Evolutionary conservation across 768 basidiomycete species (phyloP).

Genomic region (Xerocomus spinulosus): DNA sequence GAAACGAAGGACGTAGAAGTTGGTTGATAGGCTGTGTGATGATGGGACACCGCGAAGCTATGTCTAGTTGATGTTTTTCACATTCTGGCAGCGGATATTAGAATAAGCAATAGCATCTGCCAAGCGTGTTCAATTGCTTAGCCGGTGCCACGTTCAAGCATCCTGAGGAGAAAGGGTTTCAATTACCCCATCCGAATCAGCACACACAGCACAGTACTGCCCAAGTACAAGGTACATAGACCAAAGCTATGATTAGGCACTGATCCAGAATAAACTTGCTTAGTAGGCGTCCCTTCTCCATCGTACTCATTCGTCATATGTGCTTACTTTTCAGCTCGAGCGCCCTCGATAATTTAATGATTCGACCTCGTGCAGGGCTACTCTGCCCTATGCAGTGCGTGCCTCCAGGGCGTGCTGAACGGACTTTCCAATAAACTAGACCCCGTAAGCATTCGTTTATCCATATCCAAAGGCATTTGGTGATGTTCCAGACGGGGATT

Average conservation of each 20-base stretch:
- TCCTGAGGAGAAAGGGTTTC: too few species aligned
- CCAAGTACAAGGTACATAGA: too few species aligned
- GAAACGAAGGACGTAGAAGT: background rate
- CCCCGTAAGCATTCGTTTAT: background rate
- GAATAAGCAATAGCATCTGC: background rate
- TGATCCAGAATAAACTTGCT: too few species aligned
- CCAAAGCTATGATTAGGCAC: background rate
- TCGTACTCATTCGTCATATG: background rate
- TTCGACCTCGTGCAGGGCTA: background rate
- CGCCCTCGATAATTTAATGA: background rate
- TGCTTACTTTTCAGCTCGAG: background rate
- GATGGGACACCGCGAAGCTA: background rate
- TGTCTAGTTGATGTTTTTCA: background rate
- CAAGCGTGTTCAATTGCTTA: background rate
- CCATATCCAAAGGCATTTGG: background rate
- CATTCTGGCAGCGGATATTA: background rate
- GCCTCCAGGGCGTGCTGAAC: background rate
- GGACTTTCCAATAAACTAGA: background rate
- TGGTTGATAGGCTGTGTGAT: background rate
- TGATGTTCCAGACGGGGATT: background rate
- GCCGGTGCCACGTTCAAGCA: background rate
- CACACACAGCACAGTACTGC: background rate
- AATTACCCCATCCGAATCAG: too few species aligned
- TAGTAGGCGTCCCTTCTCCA: background rate
- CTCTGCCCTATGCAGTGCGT: background rate